Conservation (phyloP, 2,329 filamentous ascomycete genomes). For the Didymella glomerata region DNA sequence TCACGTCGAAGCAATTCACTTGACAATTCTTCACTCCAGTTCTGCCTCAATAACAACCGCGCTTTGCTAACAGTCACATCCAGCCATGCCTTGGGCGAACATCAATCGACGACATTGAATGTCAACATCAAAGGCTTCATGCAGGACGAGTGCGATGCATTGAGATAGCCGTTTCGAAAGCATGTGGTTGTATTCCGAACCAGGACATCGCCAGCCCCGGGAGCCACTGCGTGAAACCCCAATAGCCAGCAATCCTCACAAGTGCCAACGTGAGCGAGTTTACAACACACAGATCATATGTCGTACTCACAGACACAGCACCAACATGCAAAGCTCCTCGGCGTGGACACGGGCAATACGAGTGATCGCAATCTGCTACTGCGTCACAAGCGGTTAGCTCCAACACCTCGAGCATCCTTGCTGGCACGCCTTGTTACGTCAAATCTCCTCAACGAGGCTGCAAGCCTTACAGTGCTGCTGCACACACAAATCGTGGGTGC, state of each 20-base stretch:
- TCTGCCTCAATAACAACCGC: background rate
- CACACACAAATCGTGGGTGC: background rate
- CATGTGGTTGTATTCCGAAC: background rate
- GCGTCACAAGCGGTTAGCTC: conserved; percentile 5
- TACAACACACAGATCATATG: too few relatives aligned
- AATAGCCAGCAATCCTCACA: too few relatives aligned
- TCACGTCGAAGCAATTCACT: background rate
- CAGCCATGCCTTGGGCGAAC: background rate
- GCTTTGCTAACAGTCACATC: background rate
- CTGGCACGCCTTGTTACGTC: conserved; percentile 8
- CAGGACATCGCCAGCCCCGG: too few relatives aligned
- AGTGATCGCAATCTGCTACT: background rate
- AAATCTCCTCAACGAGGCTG: background rate
- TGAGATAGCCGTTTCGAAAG: background rate
- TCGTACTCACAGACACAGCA: background rate
- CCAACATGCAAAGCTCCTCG: background rate
- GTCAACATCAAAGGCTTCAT: background rate
- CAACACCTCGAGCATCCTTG: conserved; percentile 6
- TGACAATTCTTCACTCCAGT: background rate
- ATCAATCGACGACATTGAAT: background rate
- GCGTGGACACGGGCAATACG: background rate
- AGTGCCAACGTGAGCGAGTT: too few relatives aligned
- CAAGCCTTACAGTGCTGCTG: background rate
- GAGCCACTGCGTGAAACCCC: too few relatives aligned
- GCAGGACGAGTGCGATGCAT: background rate